phyloP scores from a whole-genome alignment of 495 filamentous ascomycete species.

The Penicillium herquei region DNA sequence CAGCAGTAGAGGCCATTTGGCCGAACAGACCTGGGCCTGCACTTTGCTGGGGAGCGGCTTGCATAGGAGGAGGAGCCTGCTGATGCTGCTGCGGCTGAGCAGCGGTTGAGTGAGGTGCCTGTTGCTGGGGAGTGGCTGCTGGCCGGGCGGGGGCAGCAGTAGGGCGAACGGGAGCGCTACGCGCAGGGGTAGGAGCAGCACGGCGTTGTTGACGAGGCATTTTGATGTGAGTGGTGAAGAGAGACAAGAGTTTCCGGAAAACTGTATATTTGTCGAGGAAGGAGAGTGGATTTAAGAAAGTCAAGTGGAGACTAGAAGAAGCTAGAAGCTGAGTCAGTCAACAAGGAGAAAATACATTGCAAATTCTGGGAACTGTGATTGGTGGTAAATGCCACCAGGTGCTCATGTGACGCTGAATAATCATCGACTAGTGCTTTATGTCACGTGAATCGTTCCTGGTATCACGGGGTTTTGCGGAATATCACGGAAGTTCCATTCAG shows the following conservation, averaged over 20 bases:
- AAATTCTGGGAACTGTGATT: slow-evolving; percentile 19
- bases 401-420: too few species aligned
- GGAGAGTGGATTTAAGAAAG: slow-evolving; percentile 14
- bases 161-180: slow-evolving; percentile 65
- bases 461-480: slow-evolving; percentile 3
- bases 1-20: slow-evolving; percentile 84
- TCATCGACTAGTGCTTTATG: not conserved
- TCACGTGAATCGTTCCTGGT: slow-evolving; percentile 3
- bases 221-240: slow-evolving; percentile 28
- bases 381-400: too few species aligned
- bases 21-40: slow-evolving; percentile 73
- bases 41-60: slow-evolving; percentile 51
- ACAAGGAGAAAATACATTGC: not conserved
- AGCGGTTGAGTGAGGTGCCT: slow-evolving; percentile 61
- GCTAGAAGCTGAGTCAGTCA: slow-evolving; percentile 15
- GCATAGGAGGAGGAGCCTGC: slow-evolving; percentile 40
- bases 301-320: slow-evolving; percentile 14
- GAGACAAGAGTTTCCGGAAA: slow-evolving; percentile 12
- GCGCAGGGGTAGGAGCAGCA: slow-evolving; percentile 52
- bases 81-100: slow-evolving; percentile 52
- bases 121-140: slow-evolving; percentile 53
- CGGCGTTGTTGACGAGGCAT: slow-evolving; percentile 81
- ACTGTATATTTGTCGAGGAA: slow-evolving; percentile 28
- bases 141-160: slow-evolving; percentile 60
- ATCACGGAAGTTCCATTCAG: too few species aligned